Evolutionary conservation across 352 stramenopile genomes (phyloP), one percentile per base, ranked within the genome.

Genomic region (Phytopythium oedochilum): DNA sequence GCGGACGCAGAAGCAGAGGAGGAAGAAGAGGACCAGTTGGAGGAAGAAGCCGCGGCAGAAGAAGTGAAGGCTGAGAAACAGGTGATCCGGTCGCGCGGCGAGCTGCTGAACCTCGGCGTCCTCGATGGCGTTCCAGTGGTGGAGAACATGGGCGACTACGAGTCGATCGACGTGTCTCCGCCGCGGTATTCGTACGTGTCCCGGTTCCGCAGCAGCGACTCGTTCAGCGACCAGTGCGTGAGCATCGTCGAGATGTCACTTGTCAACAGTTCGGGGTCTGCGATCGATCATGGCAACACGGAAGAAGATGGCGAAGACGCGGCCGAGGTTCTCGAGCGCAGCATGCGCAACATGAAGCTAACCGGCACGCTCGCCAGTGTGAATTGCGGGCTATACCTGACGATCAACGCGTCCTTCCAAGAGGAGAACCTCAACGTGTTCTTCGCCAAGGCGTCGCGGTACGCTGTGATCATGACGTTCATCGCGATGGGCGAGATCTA

Each of bases 401-500:
- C 82, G 49, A 66, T 92, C 31, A 70, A 91, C 22, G 80, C 80
- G 50, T 81, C 79, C 31, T 92, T 91, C 54, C 68, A 91, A 43
- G 84, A 92, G 45, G 82, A 91, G 46, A 92, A 96, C 63, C 60
- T 92, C 17, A 87, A 91, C 48, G 63, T 83, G 36, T 90, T 93
- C 50, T 90, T 94, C 40, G 73, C 78, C 26, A 93, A 90, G 54
- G 84, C 79, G 11, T 88, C 81, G 7, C 72, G 71, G 22, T 93
- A 90, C 57, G 82, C 84, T 2, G 75, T 94, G 46, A 68, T 92
- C 43, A 93, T 94, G 79, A 94, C 88, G 45, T 76, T 94, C 36
- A 74, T 95, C 31, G 85, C 83, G 12, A 84, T 96, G 68, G 60
- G 73, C 3, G 86, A 96, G 65, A 93, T 96, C 40, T 92, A 92